phyloP scores from a whole-genome alignment of 805 yeast genomes.

The Kluyveromyces aestuarii region DNA sequence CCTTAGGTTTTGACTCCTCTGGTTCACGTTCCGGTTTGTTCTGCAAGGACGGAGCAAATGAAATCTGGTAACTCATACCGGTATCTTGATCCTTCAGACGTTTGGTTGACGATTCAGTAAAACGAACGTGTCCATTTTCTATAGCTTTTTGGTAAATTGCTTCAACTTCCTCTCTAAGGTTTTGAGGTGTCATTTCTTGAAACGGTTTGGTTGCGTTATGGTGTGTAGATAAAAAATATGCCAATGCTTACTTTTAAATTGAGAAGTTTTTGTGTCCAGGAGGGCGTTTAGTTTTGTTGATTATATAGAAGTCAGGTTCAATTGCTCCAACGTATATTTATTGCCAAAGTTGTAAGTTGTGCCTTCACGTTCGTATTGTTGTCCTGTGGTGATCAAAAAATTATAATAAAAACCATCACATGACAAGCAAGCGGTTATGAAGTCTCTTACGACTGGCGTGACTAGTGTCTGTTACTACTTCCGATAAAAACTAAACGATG shows the following conservation, averaged over 20 bases:
- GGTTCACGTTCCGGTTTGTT: conserved; percentile 33
- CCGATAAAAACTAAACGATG: no score
- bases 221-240: background rate
- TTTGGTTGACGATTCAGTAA: conserved; percentile 38
- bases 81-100: conserved; percentile 24
- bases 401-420: background rate
- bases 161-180: conserved; percentile 30
- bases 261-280: no score
- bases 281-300: no score
- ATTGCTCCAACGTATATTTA: no score
- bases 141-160: conserved; percentile 42
- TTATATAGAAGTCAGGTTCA: no score
- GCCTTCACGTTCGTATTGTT: background rate
- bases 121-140: conserved; percentile 36
- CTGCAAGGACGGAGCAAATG: conserved; percentile 26
- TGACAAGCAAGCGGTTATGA: background rate
- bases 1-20: conserved; percentile 24
- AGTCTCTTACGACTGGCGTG: background rate
- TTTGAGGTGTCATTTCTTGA: conserved; percentile 25
- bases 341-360: no score
- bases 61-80: conserved; percentile 26
- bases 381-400: background rate
- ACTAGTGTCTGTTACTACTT: background rate
- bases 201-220: background rate
- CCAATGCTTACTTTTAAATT: background rate